Percentiles rank a stretch among this genome's conserved stretches.
Conservation (phyloP, 208 protist genomes). For the Endotrypanum monterogeii region DNA sequence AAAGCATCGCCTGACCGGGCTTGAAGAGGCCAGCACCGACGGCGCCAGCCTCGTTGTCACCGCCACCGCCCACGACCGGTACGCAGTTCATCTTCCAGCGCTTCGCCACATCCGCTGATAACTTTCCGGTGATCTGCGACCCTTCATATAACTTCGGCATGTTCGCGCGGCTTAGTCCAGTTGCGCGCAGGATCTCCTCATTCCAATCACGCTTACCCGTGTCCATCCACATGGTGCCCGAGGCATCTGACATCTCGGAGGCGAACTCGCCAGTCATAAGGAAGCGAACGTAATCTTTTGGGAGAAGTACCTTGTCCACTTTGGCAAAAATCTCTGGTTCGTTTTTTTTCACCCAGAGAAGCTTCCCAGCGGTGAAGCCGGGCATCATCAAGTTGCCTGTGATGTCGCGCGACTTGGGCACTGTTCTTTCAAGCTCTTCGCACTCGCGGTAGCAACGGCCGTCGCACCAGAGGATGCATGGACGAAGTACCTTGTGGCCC, state of each 20-base stretch:
- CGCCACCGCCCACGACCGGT: constrained; percentile 66
- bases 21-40: constrained; percentile 70
- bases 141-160: constrained; percentile 83
- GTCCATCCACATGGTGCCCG: constrained; percentile 77
- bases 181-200: constrained; percentile 65
- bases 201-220: constrained; percentile 68
- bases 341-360: constrained; percentile 75
- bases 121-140: constrained; percentile 48
- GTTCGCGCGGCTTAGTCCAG: constrained; percentile 53
- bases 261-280: constrained; percentile 70
- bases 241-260: constrained; percentile 76
- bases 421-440: constrained; percentile 60
- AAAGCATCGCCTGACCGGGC: constrained; percentile 80
- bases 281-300: constrained; percentile 79
- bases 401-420: constrained; percentile 56
- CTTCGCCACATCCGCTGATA: constrained; percentile 41
- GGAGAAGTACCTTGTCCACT: constrained; percentile 67
- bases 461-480: constrained; percentile 85
- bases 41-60: constrained; percentile 78
- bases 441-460: constrained; percentile 71
- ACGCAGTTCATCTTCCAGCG: constrained; percentile 64
- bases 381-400: constrained; percentile 86
- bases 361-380: constrained; percentile 82
- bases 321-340: constrained; percentile 64
- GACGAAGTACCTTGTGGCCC: constrained; percentile 55